phyloP scores from a whole-genome alignment of 352 stramenopile species.

The Globisporangium paroecandrum region DNA sequence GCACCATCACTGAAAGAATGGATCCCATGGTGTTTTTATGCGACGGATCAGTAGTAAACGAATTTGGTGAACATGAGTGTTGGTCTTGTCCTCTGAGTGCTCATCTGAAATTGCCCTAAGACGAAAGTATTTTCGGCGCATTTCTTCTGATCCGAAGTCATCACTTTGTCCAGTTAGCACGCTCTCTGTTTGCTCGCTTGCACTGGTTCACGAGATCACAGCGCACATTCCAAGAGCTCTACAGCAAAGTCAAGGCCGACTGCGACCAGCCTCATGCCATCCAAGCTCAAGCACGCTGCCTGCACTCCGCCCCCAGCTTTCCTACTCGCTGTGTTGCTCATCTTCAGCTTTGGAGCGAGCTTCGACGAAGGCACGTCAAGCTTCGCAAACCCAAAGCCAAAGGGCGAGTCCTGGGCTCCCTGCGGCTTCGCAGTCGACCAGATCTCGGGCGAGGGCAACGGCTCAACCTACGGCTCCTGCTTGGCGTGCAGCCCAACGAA shows the following conservation, averaged over 20 bases:
- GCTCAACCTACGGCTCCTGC: constrained; percentile 61
- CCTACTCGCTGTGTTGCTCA: constrained; percentile 17
- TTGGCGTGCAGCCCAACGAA: constrained; percentile 51
- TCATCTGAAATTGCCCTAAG: no score
- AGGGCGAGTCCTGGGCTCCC: constrained; percentile 59
- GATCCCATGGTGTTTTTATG: no score
- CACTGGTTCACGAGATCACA: neutral
- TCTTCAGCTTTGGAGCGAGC: constrained; percentile 7
- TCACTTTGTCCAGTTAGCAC: no score
- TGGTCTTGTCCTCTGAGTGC: no score
- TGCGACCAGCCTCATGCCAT: neutral
- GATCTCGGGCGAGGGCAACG: constrained; percentile 51
- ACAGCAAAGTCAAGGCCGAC: neutral
- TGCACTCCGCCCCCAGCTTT: neutral
- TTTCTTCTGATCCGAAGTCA: no score
- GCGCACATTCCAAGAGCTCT: neutral
- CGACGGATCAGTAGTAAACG: no score
- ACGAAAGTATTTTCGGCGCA: no score
- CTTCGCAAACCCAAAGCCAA: constrained; percentile 50
- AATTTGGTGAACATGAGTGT: no score
- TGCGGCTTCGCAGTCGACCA: constrained; percentile 50
- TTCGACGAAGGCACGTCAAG: constrained; percentile 25
- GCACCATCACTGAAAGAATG: no score
- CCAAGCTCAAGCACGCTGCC: neutral
- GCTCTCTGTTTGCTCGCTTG: neutral